Evolutionary conservation across 371 early-diverging fungal species (phyloP), one percentile per base, ranked within the genome.

Genomic region (Mucor sp.): DNA sequence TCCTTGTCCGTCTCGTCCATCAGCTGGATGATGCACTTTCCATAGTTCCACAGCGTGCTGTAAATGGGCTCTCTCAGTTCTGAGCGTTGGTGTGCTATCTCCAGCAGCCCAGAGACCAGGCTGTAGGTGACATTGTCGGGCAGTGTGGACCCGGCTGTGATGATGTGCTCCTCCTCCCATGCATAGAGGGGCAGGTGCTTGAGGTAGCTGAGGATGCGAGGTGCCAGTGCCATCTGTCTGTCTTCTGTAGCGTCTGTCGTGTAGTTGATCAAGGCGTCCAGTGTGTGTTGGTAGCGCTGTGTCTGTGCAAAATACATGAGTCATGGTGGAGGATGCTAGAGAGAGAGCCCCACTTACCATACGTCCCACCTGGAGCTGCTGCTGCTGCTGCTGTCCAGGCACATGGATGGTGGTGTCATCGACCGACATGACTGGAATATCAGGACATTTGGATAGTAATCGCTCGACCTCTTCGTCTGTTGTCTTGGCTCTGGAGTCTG

Each of bases 21-120:
- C 19, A 69, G 55, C 14, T 58, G 39, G 17, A 72, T 65, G 11
- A 70, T 62, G 23, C 62, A 66, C 62, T 66, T 65, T 41, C 68
- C 75, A 61, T 71, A 76, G 48, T 66, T 68, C 79, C 74, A 75
- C 27, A 77, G 53, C 2, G 68, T 67, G 2, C 39, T 41, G 62
- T 70, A 62, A 41, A 90, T 84, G 8, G 58, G 69, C 11, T 80
- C 81, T 32, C 75, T 67, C 6, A 74, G 76, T 9, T 78, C 67
- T 2, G 67, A 25, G 17, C 68, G 64, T 62, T 81, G 80, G 69
- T 56, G 63, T 2, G 81, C 85, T 33, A 88, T 82, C 43, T 75
- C 74, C 35, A 90, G 70, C 57, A 90, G 78, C 19, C 85, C 77
- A 12, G 66, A 67, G 11, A 82, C 74, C n/a, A 87, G 65, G 21